phyloP scores from a whole-genome alignment of 768 basidiomycete species.

The Trametes villosa region DNA sequence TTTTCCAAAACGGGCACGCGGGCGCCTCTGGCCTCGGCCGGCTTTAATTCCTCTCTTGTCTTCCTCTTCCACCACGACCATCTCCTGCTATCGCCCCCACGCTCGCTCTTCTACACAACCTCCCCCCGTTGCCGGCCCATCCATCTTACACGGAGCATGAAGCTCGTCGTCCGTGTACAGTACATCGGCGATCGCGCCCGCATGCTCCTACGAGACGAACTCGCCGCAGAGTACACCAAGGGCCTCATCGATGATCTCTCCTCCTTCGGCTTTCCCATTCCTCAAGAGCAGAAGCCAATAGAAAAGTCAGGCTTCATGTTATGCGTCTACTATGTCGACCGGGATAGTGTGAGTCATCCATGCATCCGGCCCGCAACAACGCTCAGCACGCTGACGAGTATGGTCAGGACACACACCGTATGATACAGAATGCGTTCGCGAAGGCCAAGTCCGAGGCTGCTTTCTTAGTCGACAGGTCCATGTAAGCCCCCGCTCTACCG shows the following conservation, averaged over 20 bases:
- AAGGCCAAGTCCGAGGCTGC: slow-evolving; percentile 14
- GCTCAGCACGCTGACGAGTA: no score
- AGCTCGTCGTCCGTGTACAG: slow-evolving; percentile 24
- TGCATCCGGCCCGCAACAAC: no score
- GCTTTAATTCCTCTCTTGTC: slow-evolving; percentile 2
- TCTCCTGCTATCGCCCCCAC: background rate
- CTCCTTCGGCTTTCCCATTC: slow-evolving; percentile 16
- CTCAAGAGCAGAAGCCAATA: slow-evolving; percentile 22
- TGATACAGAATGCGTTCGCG: slow-evolving; percentile 17
- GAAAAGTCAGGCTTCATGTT: slow-evolving; percentile 23
- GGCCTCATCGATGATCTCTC: slow-evolving; percentile 23
- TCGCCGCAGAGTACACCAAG: slow-evolving; percentile 19
- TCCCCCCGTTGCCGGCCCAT: background rate
- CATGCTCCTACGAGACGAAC: slow-evolving; percentile 19
- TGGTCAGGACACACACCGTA: slow-evolving; percentile 24
- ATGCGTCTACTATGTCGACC: slow-evolving; percentile 16
- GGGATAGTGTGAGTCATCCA: slow-evolving; percentile 18
- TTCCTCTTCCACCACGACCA: slow-evolving; percentile 12
- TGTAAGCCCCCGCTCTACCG: slow-evolving; percentile 14
- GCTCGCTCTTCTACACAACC: background rate
- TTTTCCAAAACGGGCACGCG: background rate
- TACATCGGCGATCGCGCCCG: slow-evolving; percentile 24
- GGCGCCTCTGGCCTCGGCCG: slow-evolving; percentile 4
- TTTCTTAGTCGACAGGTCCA: slow-evolving; percentile 9
- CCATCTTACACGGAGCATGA: slow-evolving; percentile 10